Conservation (phyloP, 2,329 filamentous ascomycete species). For the Aspergillus sp. region DNA sequence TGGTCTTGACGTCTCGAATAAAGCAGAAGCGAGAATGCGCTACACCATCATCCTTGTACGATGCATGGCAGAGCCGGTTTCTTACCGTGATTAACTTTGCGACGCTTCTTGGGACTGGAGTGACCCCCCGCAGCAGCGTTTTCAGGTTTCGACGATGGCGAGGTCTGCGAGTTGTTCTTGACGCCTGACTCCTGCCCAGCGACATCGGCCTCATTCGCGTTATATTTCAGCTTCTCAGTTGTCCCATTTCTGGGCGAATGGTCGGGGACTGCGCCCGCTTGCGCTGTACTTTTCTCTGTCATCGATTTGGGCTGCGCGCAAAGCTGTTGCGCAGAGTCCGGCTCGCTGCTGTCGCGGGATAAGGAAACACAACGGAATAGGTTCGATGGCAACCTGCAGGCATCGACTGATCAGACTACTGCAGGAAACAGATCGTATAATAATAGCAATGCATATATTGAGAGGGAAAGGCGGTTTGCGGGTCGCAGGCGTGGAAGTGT, state of each 20-base stretch:
- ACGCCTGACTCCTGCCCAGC: conserved; percentile 24
- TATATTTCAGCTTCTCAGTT: conserved; percentile 15
- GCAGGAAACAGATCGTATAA: not conserved
- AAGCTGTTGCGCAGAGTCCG: conserved; percentile 18
- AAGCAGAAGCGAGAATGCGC: too few relatives aligned
- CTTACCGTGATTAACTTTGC: conserved; percentile 87
- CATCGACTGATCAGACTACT: conserved; percentile 9
- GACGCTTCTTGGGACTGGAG: conserved; percentile 70
- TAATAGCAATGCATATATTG: not conserved
- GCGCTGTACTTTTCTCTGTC: conserved; percentile 24
- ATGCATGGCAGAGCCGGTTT: conserved; percentile 20
- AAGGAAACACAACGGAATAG: conserved; percentile 13
- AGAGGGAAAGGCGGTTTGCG: conserved; percentile 1
- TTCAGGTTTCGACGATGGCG: conserved; percentile 29
- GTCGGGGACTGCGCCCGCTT: conserved; percentile 19
- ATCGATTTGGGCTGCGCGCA: conserved; percentile 18
- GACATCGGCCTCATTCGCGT: conserved; percentile 13
- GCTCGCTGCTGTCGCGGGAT: conserved; percentile 10
- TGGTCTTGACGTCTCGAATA: conserved; percentile 3
- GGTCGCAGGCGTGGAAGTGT: conserved; percentile 4
- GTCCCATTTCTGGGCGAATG: conserved; percentile 24
- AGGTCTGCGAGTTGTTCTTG: conserved; percentile 21
- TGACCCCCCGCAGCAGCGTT: conserved; percentile 27
- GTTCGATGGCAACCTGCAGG: conserved; percentile 23
- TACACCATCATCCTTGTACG: conserved; percentile 18